Percentiles rank a stretch among this genome's conserved stretches.
Evolutionary conservation across 164 flowering plant species (phyloP).

Genomic region (Vitis labrusca): DNA sequence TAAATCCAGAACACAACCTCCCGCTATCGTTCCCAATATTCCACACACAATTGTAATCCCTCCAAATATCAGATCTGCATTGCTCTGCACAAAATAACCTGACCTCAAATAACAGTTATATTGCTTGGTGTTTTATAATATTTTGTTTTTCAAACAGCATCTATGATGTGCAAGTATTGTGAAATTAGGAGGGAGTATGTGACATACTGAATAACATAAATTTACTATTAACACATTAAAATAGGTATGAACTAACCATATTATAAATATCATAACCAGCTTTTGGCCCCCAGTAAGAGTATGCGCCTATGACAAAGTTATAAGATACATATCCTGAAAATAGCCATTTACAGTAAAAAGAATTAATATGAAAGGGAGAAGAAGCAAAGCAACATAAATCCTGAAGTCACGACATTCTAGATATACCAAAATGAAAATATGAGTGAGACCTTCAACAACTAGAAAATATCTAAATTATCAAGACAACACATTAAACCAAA

Average conservation of each 20-base stretch:
- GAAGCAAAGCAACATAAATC: neutral
- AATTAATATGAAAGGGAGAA: neutral
- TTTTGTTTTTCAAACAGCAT: conserved; percentile 5
- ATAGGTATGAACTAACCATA: conserved; percentile 55
- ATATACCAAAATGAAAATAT: neutral
- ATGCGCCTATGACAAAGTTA: conserved; percentile 96
- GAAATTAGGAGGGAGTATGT: neutral
- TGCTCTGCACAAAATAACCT: conserved; percentile 37
- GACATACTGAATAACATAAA: neutral
- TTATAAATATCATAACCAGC: conserved; percentile 90
- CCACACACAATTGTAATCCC: conserved; percentile 84
- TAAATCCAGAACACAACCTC: conserved; percentile 73
- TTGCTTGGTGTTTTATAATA: no score
- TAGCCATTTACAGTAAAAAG: conserved; percentile 11
- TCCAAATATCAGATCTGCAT: conserved; percentile 86
- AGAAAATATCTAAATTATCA: neutral
- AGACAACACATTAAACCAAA: neutral
- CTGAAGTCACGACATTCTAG: neutral
- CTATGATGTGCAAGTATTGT: neutral
- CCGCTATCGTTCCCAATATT: conserved; percentile 80
- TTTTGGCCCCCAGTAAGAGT: conserved; percentile 99
- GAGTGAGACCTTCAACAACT: neutral
- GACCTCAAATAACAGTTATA: neutral
- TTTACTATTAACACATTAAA: neutral
- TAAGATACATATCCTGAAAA: conserved; percentile 77